Percentiles rank a stretch among this genome's conserved stretches.
These are phyloP conservation scores for Scedosporium apiospermum DNA, from an alignment of 2,329 filamentous ascomycete species.

Conservation along the genomic window DNA sequence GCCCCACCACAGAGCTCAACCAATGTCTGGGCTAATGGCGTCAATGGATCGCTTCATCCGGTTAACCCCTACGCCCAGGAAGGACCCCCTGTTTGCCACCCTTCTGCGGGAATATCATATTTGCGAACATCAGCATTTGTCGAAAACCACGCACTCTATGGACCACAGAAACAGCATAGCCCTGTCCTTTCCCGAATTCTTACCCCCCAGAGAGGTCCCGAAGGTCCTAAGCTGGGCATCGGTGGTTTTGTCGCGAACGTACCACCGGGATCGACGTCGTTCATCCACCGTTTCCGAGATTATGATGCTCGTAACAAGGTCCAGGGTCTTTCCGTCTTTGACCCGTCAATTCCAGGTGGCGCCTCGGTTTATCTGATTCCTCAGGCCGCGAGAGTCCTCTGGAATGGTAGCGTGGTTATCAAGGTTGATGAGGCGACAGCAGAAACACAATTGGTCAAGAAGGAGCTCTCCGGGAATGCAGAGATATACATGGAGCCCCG, in stretches of 20 bases:
- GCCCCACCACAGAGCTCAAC: constrained; percentile 18
- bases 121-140: constrained; percentile 44
- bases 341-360: constrained; percentile 40
- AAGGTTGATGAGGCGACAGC: constrained; percentile 27
- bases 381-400: constrained; percentile 33
- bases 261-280: constrained; percentile 31
- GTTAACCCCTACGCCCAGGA: constrained; percentile 36
- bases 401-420: constrained; percentile 39
- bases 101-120: constrained; percentile 54
- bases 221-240: constrained; percentile 38
- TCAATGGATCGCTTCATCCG: neutral
- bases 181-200: constrained; percentile 44
- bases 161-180: constrained; percentile 41
- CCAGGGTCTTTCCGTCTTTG: constrained; percentile 20
- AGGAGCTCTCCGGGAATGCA: constrained; percentile 31
- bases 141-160: constrained; percentile 53
- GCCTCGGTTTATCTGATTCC: constrained; percentile 44
- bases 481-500: constrained; percentile 19
- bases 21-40: constrained; percentile 17
- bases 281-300: constrained; percentile 21
- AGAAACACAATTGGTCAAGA: constrained; percentile 31
- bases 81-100: constrained; percentile 52
- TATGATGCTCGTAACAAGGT: constrained; percentile 5
- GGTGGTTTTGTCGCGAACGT: constrained; percentile 42
- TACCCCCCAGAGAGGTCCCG: constrained; percentile 26